phyloP scores from a whole-genome alignment of 1,284 basidiomycete species.

The Leccinum angustisporum region DNA sequence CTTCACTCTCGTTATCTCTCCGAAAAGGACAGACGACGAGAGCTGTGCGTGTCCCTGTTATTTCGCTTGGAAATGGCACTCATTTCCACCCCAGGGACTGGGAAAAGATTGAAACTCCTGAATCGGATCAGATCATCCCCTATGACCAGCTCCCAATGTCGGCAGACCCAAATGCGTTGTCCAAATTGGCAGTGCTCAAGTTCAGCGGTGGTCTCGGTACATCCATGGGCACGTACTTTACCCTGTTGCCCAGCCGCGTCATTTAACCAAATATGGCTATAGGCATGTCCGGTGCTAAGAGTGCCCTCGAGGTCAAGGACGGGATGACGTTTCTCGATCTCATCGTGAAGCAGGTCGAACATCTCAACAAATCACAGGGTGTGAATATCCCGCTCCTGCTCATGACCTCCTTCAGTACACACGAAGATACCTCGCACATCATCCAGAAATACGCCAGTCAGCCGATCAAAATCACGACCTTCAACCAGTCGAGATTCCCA shows the following conservation, averaged over 20 bases:
- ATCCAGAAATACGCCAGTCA: slow-evolving; percentile 98
- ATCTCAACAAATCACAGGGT: slow-evolving; percentile 65
- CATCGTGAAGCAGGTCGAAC: slow-evolving; percentile 91
- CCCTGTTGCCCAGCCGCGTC: background rate
- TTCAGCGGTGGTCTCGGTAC: slow-evolving; percentile 98
- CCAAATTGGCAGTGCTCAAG: slow-evolving; percentile 96
- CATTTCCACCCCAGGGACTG: slow-evolving; percentile 66
- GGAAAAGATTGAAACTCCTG: slow-evolving; percentile 93
- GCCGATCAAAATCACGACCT: slow-evolving; percentile 88
- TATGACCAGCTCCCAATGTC: slow-evolving; percentile 73
- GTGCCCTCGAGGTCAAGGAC: slow-evolving; percentile 87
- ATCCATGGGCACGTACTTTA: slow-evolving; percentile 72
- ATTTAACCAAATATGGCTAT: slow-evolving; percentile 6
- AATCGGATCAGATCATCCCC: slow-evolving; percentile 85
- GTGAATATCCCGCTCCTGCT: slow-evolving; percentile 92
- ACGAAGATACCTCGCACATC: slow-evolving; percentile 92
- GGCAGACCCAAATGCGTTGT: slow-evolving; percentile 68
- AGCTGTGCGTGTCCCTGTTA: slow-evolving; percentile 66
- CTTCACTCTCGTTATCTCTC: slow-evolving; percentile 96
- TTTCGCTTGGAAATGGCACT: slow-evolving; percentile 13
- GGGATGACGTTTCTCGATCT: slow-evolving; percentile 98
- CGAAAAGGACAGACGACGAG: slow-evolving; percentile 87
- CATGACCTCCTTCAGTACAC: slow-evolving; percentile 99
- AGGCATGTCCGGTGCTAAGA: slow-evolving; percentile 90
- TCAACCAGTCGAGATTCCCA: slow-evolving; percentile 97